These are phyloP conservation scores for Lignosus rhinocerotis DNA, from an alignment of 1,284 basidiomycete genomes.

Conservation along the genomic window DNA sequence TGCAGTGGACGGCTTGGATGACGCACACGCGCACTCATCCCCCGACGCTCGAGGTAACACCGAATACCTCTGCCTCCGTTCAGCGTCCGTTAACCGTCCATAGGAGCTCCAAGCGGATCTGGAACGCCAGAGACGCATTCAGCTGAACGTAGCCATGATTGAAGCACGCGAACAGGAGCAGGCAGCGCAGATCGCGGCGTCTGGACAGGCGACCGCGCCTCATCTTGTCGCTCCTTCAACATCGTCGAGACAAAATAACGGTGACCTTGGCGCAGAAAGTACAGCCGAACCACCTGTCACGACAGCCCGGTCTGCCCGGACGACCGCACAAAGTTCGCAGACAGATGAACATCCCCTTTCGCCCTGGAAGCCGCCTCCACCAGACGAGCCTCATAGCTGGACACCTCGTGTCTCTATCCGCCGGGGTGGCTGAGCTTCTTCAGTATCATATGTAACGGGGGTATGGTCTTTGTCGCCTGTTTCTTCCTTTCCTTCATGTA, in stretches of 20 bases:
- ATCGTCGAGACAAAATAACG: neutral
- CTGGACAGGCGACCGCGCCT: constrained; percentile 7
- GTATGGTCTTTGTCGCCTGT: neutral
- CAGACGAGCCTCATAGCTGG: constrained; percentile 20
- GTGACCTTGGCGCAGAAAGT: neutral
- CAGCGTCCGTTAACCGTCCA: neutral
- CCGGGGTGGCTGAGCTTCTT: constrained; percentile 8
- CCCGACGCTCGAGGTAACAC: constrained; percentile 28
- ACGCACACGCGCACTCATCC: constrained; percentile 33
- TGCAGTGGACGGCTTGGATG: constrained; percentile 37
- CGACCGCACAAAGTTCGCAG: neutral
- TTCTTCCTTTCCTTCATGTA: neutral
- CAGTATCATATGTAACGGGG: too few relatives aligned
- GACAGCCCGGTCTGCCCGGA: neutral
- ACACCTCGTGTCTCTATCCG: constrained; percentile 11
- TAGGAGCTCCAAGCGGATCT: constrained; percentile 32
- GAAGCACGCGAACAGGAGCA: constrained; percentile 32
- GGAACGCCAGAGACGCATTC: constrained; percentile 29
- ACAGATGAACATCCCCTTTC: constrained; percentile 1
- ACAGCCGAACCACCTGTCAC: neutral
- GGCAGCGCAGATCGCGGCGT: constrained; percentile 20
- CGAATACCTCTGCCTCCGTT: too few relatives aligned
- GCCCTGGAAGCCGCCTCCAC: constrained; percentile 19
- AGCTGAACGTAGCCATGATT: constrained; percentile 28
- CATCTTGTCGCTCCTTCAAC: neutral